A percentile compares a stretch with the other conserved stretches of the same genome.
Evolutionary conservation across 2,329 filamentous ascomycete genomes (phyloP).

Genomic region (Harringtonia aguacate): DNA sequence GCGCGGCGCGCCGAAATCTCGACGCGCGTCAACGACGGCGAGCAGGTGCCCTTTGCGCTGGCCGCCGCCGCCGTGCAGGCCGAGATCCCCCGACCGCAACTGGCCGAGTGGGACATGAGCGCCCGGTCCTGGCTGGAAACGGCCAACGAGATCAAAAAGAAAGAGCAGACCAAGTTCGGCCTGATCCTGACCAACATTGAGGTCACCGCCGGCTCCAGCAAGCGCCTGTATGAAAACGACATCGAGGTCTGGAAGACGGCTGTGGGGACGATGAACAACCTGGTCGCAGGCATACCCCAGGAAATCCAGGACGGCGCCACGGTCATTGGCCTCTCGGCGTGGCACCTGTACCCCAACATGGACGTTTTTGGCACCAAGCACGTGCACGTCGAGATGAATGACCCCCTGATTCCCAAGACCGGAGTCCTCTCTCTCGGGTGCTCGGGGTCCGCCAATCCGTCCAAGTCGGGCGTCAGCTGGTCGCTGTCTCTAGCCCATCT

Average conservation of each 20-base stretch:
- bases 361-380: background rate
- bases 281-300: constrained; percentile 4
- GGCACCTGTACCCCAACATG: constrained; percentile 8
- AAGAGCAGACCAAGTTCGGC: constrained; percentile 14
- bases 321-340: constrained; percentile 2
- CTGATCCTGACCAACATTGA: constrained; percentile 15
- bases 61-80: constrained; percentile 10
- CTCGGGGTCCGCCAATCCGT: background rate
- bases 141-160: constrained; percentile 15
- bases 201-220: background rate
- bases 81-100: constrained; percentile 12
- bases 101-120: constrained; percentile 21
- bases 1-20: constrained; percentile 2
- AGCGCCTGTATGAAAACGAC: constrained; percentile 1
- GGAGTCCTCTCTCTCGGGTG: constrained; percentile 1
- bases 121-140: constrained; percentile 20
- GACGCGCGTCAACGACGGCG: background rate
- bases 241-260: constrained; percentile 3
- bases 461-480: background rate
- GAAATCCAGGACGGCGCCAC: background rate
- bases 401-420: background rate
- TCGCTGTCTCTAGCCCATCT: constrained; percentile 1
- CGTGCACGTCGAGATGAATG: background rate
- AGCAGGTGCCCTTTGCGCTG: background rate
- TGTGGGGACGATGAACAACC: background rate